Evolutionary conservation across 805 yeast genomes (phyloP), one percentile per base, ranked within the genome.

Genomic region (Sugiyamaella qingdaonensis): DNA sequence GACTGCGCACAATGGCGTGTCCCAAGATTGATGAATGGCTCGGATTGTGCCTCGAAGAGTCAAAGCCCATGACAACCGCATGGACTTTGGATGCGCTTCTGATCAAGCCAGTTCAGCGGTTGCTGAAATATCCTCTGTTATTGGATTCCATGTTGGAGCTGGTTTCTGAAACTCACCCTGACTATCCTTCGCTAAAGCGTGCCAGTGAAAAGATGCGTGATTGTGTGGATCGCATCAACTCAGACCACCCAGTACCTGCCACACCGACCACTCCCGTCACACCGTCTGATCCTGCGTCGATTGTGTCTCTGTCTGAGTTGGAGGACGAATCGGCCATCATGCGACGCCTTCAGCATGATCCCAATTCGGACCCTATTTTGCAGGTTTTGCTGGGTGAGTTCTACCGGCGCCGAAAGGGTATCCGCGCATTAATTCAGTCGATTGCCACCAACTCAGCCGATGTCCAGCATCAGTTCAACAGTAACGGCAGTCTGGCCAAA

Each of bases 21-120:
- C 63, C 68, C 8, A 55, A 56, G 1, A 48, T 64, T 43, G 57
- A 56, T 13, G 51, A 54, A 13, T 74, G 78, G 78, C 62, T 73
- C 10, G 46, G 58, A 4, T 64, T 63, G 31, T 64, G 74, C 46
- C 54, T 59, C 11, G 58, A 54, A 21, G 57, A 65, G 16, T 64
- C 67, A 11, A 55, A 61, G 39, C 42, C 54, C 10, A 49, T 56
- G 31, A 68, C 76, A 2, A 65, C 67, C 1, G 71, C 73, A 0
- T 70, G 76, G 74, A 68, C 74, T 21, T 59, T 75, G 41, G 76
- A 74, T 46, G 61, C 72, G 4, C 61, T 77, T 33, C 58, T 78
- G 18, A 66, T 69, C 46, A 73, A 71, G 54, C 81, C 81, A 0
- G 68, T 78, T 4, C 79, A 77, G 59, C 61, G 80, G 33, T 55